phyloP scores from a whole-genome alignment of 306 rosid genomes.

The Rubus idaeus region DNA sequence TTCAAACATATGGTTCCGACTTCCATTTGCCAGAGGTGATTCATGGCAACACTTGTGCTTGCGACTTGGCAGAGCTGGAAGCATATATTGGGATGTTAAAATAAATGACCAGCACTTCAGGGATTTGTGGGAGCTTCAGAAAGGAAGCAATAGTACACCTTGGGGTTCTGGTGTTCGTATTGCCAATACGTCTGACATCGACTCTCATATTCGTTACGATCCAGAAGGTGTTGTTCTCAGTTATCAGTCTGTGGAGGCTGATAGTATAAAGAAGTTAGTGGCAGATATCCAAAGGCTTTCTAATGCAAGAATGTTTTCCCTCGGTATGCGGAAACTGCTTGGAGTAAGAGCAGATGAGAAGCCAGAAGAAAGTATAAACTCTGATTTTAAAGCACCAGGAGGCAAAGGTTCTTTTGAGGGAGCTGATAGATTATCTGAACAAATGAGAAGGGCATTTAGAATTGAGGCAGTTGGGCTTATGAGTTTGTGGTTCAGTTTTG shows the following conservation, averaged over 20 bases:
- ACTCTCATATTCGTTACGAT: constrained; percentile 93
- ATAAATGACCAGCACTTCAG: constrained; percentile 91
- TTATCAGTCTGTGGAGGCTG: constrained; percentile 84
- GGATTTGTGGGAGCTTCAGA: constrained; percentile 99
- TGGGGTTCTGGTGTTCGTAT: constrained; percentile 99
- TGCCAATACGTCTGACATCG: constrained; percentile 92
- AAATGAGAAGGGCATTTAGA: constrained; percentile 85
- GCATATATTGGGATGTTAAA: constrained; percentile 97
- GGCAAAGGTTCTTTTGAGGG: constrained; percentile 57
- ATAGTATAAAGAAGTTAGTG: constrained; percentile 88
- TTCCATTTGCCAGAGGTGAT: constrained; percentile 86
- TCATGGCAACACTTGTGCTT: constrained; percentile 91
- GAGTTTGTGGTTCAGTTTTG: constrained; percentile 99
- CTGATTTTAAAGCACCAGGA: constrained; percentile 62
- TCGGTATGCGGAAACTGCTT: constrained; percentile 92
- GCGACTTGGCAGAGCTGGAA: constrained; percentile 97
- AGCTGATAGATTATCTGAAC: constrained; percentile 81
- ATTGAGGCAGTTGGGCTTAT: constrained; percentile 97
- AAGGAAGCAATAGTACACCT: constrained; percentile 69
- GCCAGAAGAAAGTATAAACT: constrained; percentile 61
- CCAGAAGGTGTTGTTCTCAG: constrained; percentile 97
- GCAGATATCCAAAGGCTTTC: constrained; percentile 93
- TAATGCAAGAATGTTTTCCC: constrained; percentile 91
- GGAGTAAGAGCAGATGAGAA: constrained; percentile 81
- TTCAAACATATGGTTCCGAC: constrained; percentile 93